These are phyloP conservation scores for Fusarium falciforme DNA, from an alignment of 2,329 filamentous ascomycete species.

Conservation along the genomic window DNA sequence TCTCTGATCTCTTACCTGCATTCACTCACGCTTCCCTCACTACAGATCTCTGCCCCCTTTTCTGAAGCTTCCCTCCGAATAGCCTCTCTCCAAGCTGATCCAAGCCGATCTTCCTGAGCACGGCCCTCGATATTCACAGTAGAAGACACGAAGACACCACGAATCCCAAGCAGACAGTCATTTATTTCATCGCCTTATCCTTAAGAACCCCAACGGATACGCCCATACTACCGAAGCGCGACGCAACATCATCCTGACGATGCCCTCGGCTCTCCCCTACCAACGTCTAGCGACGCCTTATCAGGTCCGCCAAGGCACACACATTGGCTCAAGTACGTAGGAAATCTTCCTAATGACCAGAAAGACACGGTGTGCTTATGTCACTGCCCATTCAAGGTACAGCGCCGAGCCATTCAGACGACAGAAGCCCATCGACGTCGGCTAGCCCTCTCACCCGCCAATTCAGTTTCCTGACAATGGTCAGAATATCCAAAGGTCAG, in stretches of 20 bases:
- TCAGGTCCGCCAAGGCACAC: not conserved
- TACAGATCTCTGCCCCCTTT: not conserved
- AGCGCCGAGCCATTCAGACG: not conserved
- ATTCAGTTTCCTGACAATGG: accelerated
- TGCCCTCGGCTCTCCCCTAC: not conserved
- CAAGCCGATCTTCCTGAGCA: not conserved
- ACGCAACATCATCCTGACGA: not conserved
- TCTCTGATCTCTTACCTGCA: not conserved
- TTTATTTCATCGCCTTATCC: not conserved
- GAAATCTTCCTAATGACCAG: not conserved
- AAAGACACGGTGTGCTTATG: not conserved
- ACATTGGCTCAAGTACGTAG: not conserved
- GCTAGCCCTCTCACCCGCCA: not conserved
- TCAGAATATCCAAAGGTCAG: not conserved
- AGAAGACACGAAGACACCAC: not conserved
- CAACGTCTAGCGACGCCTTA: not conserved
- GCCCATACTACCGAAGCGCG: not conserved
- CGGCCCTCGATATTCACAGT: not conserved
- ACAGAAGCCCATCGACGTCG: not conserved
- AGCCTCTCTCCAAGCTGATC: not conserved
- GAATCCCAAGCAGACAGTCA: not conserved
- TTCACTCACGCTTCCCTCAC: not conserved
- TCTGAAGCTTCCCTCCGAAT: not conserved
- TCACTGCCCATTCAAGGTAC: not conserved
- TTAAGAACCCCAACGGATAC: not conserved